A percentile compares a stretch with the other conserved stretches of the same genome.
Conservation (phyloP, 208 protist genomes). For the Crithidia mellificae region DNA sequence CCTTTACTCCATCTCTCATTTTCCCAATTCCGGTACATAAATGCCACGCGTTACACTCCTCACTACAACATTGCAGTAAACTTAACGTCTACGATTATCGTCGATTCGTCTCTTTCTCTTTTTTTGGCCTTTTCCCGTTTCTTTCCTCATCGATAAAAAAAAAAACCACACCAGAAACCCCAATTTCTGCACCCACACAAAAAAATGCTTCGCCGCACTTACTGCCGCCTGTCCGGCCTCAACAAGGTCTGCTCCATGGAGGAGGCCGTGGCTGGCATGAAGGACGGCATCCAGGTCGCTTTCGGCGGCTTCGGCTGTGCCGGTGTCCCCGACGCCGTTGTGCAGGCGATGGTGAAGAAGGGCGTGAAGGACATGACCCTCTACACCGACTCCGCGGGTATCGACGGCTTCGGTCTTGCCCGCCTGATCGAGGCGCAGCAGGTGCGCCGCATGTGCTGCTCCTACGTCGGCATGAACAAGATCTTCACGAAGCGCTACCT, state of each 20-base stretch:
- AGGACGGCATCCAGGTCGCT: slow-evolving; percentile 63
- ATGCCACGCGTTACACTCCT: too few relatives aligned
- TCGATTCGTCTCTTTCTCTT: not conserved
- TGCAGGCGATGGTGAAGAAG: slow-evolving; percentile 84
- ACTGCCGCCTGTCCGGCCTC: slow-evolving; percentile 41
- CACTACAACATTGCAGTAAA: too few relatives aligned
- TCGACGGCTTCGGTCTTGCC: slow-evolving; percentile 95
- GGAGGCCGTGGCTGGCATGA: slow-evolving; percentile 78
- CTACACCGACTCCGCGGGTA: slow-evolving; percentile 95
- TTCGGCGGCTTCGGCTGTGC: slow-evolving; percentile 96
- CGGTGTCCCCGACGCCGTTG: slow-evolving; percentile 94
- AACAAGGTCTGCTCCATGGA: slow-evolving; percentile 80
- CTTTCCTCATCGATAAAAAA: slow-evolving; percentile 12
- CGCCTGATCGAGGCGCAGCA: slow-evolving; percentile 93
- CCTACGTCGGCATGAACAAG: slow-evolving; percentile 97
- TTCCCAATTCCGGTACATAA: too few relatives aligned
- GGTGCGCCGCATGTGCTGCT: slow-evolving; percentile 89
- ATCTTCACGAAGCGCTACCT: slow-evolving; percentile 95
- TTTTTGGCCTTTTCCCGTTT: slow-evolving; percentile 16
- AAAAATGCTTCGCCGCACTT: slow-evolving; percentile 73
- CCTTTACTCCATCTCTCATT: too few relatives aligned
- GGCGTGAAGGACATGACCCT: slow-evolving; percentile 92
- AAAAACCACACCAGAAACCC: slow-evolving; percentile 20
- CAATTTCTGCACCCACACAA: not conserved
- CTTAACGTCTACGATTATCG: not conserved